phyloP scores from a whole-genome alignment of 352 stramenopile genomes.

The Globisporangium spinosum region DNA sequence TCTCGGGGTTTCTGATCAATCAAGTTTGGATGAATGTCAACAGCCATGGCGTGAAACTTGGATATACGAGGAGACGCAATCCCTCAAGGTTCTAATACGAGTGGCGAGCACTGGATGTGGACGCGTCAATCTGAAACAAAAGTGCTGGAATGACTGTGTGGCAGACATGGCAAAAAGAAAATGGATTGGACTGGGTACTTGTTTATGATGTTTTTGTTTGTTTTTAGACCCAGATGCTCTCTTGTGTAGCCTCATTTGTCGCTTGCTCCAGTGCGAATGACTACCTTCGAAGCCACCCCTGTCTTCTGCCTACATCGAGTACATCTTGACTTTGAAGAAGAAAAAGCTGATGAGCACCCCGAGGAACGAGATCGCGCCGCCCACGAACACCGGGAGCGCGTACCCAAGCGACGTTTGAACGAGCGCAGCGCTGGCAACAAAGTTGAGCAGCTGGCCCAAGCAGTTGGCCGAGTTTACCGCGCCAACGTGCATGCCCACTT shows the following conservation, averaged over 20 bases:
- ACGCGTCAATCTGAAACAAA: not conserved
- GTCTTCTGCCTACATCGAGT: conserved; percentile 49
- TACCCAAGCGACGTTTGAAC: conserved; percentile 26
- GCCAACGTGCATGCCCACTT: conserved; percentile 51
- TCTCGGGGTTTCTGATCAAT: not conserved
- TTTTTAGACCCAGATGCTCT: not conserved
- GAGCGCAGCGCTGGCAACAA: conserved; percentile 36
- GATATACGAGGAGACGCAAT: conserved; percentile 18
- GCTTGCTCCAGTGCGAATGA: not conserved
- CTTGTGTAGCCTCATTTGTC: not conserved
- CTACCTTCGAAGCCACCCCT: not conserved
- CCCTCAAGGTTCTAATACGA: conserved; percentile 10
- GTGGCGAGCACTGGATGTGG: conserved; percentile 13
- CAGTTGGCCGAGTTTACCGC: conserved; percentile 55
- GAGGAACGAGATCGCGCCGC: conserved; percentile 43
- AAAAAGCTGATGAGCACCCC: conserved; percentile 53
- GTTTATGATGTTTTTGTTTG: not conserved
- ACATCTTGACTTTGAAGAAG: conserved; percentile 72
- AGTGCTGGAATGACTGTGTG: not conserved
- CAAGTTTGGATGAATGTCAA: not conserved
- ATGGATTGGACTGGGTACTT: not conserved
- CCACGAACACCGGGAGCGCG: conserved; percentile 26
- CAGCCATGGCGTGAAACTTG: conserved; percentile 19
- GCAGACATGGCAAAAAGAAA: not conserved
- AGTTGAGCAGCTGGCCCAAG: conserved; percentile 52